Evolutionary conservation across 345 rosid genomes (phyloP).

Genomic region (Excoecaria agallocha): DNA sequence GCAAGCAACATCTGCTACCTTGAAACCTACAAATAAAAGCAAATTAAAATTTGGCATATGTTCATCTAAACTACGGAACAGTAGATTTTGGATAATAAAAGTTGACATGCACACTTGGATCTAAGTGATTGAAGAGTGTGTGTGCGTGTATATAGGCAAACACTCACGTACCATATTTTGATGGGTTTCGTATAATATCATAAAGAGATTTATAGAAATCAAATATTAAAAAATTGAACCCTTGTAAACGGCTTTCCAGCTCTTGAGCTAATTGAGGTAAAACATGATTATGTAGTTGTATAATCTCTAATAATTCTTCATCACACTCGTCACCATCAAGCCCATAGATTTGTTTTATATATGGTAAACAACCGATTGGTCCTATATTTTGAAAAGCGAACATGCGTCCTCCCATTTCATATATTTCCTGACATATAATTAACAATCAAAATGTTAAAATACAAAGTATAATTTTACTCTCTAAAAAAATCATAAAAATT

Average conservation of each 20-base stretch:
- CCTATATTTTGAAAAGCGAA: constrained; percentile 28
- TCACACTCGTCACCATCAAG: constrained; percentile 13
- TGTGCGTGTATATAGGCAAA: no score
- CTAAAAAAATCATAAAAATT: no score
- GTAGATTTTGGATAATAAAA: no score
- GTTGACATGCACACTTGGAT: no score
- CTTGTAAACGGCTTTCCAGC: constrained; percentile 16
- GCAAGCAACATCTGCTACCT: background rate
- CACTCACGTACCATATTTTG: constrained; percentile 27
- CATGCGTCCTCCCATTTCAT: constrained; percentile 32
- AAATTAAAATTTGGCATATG: no score
- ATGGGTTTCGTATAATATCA: constrained; percentile 1
- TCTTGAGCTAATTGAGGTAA: background rate
- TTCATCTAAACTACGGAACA: no score
- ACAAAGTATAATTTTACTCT: no score
- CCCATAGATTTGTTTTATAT: background rate
- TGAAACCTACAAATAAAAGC: background rate
- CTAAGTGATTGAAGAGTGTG: no score
- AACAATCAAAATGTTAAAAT: no score
- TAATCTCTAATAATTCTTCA: constrained; percentile 13
- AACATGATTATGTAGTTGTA: constrained; percentile 28
- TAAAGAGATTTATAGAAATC: constrained; percentile 29
- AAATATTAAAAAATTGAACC: constrained; percentile 31
- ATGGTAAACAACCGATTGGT: constrained; percentile 39
- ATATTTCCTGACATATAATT: constrained; percentile 19